Evolutionary conservation across 2,329 filamentous ascomycete genomes (phyloP), one percentile per base, ranked within the genome.

Genomic region (Thermoascus crustaceus): DNA sequence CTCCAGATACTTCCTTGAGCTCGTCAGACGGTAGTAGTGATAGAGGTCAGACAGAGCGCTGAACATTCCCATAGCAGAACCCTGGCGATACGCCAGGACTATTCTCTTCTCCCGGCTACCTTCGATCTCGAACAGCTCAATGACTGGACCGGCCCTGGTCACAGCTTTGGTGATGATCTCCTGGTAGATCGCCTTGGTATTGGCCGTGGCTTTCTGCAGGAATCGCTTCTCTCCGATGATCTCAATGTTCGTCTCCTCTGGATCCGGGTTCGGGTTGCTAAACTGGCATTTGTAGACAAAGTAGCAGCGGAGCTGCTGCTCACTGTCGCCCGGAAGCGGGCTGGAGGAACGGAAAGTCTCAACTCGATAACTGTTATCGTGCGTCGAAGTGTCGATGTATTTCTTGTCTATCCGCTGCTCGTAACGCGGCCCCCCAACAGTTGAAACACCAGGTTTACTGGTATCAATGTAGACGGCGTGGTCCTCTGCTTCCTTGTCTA

Each of bases 391-490:
- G 60, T 96, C 87, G 48, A 98, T 76, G 59, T 96, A 96, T 71
- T 96, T 96, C 61, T 81, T 75, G 67, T 96, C 91, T 42, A 98
- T 85, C 41, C 89, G 78, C 58, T 86, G 80, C 68, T 98, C 91
- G 60, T 95, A 98, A 40, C 81, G 76, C n/a, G 91, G 88, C 2
- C 91, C 91, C 35, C 74, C 68, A 14, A 84, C 69, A 30, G 80
- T 74, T 40, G 80, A 84, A 50, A 85, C 71, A 47, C 91, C 91
- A 10, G 91, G 89, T 55, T 82, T 82, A 62, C 88, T 95, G 37
- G 91, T 98, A 60, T 98, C 91, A 49, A 98, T 96, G 68, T 96
- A 98, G 55, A 96, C 93, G 40, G 91, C 91, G 57, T 96, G 91
- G 59, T 96, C 91, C 40, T 73, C 69, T 14, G 86, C 86, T 66